These are phyloP conservation scores for Claviceps capensis DNA, from an alignment of 2,329 filamentous ascomycete genomes.

Conservation along the genomic window DNA sequence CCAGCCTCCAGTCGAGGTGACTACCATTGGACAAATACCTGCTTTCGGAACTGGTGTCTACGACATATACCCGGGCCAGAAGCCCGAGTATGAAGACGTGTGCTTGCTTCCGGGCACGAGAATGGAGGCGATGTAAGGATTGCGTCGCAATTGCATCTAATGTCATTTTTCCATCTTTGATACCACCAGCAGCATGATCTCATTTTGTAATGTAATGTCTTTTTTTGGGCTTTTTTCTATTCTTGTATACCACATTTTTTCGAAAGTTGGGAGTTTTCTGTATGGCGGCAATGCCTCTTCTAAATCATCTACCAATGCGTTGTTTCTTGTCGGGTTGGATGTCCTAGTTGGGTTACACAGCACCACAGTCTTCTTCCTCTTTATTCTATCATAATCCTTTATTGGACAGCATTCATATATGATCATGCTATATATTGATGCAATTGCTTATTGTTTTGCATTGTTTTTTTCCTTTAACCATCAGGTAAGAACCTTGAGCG, in stretches of 20 bases:
- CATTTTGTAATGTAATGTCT: background rate
- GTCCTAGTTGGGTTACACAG: slow-evolving; percentile 19
- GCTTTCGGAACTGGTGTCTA: slow-evolving; percentile 36
- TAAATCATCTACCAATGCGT: background rate
- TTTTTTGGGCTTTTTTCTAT: background rate
- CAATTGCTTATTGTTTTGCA: too few relatives aligned
- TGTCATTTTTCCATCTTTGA: background rate
- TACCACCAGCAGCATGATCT: background rate
- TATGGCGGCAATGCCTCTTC: slow-evolving; percentile 3
- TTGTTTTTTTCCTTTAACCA: too few relatives aligned
- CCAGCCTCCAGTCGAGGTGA: slow-evolving; percentile 42
- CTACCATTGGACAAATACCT: slow-evolving; percentile 38
- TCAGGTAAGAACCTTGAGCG: too few relatives aligned
- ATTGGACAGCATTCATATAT: background rate
- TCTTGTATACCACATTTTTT: background rate
- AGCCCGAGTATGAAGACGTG: slow-evolving; percentile 44
- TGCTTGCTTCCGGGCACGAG: slow-evolving; percentile 44
- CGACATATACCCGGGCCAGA: slow-evolving; percentile 36
- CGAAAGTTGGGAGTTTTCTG: background rate
- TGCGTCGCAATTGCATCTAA: background rate
- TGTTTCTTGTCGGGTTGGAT: slow-evolving; percentile 10
- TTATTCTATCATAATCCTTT: background rate
- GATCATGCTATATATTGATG: too few relatives aligned
- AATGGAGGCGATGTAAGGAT: slow-evolving; percentile 33
- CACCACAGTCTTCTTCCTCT: slow-evolving; percentile 10